Percentiles rank a stretch among this genome's conserved stretches.
Evolutionary conservation across 2,329 filamentous ascomycete species (phyloP).

Genomic region (Aspergillus aculeatus): DNA sequence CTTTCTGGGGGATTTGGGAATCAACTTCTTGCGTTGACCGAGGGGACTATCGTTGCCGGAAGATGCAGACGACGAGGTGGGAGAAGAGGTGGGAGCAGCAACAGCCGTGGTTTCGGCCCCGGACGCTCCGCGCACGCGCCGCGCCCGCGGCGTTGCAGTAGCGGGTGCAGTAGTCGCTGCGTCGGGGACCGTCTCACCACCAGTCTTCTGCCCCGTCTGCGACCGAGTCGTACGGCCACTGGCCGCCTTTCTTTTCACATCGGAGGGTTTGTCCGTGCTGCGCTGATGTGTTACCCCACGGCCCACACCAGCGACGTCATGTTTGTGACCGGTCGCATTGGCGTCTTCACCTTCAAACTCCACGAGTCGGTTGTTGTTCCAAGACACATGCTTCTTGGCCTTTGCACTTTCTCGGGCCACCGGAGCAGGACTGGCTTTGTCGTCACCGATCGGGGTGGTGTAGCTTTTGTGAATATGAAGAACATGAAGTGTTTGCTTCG

Average conservation of each 20-base stretch:
- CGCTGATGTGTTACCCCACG: constrained; percentile 7
- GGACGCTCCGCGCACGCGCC: constrained; percentile 29
- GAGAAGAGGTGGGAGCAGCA: constrained; percentile 9
- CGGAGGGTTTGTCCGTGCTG: constrained; percentile 18
- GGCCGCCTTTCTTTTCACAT: constrained; percentile 23
- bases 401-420: constrained; percentile 8
- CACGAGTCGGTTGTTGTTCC: constrained; percentile 40
- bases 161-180: constrained; percentile 23
- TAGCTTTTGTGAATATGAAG: background rate
- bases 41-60: constrained; percentile 23
- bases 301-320: constrained; percentile 19
- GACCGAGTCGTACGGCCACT: constrained; percentile 27
- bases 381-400: constrained; percentile 35
- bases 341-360: constrained; percentile 32
- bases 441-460: constrained; percentile 4
- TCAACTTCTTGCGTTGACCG: constrained; percentile 35
- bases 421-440: constrained; percentile 6
- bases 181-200: constrained; percentile 19
- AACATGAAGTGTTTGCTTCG: constrained; percentile 28
- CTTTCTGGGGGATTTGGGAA: constrained; percentile 33
- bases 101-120: constrained; percentile 19
- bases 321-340: constrained; percentile 8
- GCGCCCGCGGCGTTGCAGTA: constrained; percentile 29
- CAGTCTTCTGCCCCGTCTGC: constrained; percentile 21
- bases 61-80: constrained; percentile 18